Base-by-base conservation (phyloP, 2,329 filamentous ascomycete genomes). In the Colletotrichum filicis region DNA sequence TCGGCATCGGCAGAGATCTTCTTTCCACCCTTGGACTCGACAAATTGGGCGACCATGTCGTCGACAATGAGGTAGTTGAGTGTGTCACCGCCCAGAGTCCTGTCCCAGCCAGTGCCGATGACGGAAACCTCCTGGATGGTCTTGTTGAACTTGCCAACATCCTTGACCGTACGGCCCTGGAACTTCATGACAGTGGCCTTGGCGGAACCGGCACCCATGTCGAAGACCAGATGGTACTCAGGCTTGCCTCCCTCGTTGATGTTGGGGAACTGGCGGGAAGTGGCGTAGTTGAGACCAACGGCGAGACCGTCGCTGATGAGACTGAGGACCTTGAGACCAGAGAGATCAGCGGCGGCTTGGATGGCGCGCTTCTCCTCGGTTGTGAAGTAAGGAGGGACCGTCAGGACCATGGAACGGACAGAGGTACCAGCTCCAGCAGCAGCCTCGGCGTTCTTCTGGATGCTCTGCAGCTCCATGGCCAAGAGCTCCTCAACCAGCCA, bases 141-240 rank as follows among this genome's bases (percentile, higher is more conserved):
- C 90, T 98, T 98, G 88, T 98, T 98, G 86, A 91, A 96, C 82
- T 94, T 95, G 76, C 95, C 95, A 68, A 96, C 85, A 78, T 98
- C 96, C 87, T 98, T 99, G 75, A 98, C 92, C 1, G 89, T 92
- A 77, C 93, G 92, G 80, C 94, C 93, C 82, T 98, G 95, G 85
- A 99, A 98, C 78, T 92, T 93, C 80, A 99, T 85, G 65, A 99
- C 87, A 7, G 95, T 97, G 5, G 96, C 96, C 78, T 95, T 97
- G 37, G 96, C 94, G 58, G 95, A 98, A 5, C 97, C 97, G 76
- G 97, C 95, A 76, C 97, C 97, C 95, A 99, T 98, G 81, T 99
- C 97, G 80, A 97, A 99, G 35, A 99, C 91, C 81, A 99, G 85
- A 84, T 99, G 95, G 78, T 95, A 91, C 83, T 99, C 97, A 0